Base-by-base conservation (phyloP, 139 green algal species). In the Chlamydomonas incerta region DNA sequence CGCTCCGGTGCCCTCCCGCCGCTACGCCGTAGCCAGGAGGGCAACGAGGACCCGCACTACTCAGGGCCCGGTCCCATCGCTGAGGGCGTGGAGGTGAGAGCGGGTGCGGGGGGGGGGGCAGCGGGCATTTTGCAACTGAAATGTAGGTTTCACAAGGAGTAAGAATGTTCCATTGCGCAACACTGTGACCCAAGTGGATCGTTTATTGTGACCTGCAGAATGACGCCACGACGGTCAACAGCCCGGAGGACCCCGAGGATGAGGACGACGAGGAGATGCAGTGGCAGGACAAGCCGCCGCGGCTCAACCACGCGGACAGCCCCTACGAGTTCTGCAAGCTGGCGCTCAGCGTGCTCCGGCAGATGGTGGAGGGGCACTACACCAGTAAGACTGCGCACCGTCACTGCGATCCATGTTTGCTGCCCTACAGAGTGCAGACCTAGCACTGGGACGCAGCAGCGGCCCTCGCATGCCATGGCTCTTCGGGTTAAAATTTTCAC, bases 281-380 rank as follows among this genome's bases (percentile, higher is more conserved):
- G 37, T 87, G 55, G 69, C 69, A 87, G 74, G 35, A 80, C 26
- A 70, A 69, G 57, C 34, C 34, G n/a, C 41, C 65, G 14, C 15
- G 21, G 63, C 87, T 90, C 17, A 90, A 88, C 58, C 35, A 58
- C 13, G 87, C 80, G 31, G 72, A 80, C 66, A 67, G 80, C 55
- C n/a, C 68, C 29, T 69, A 79, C 65, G 65, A 70, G 46, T 88
- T 80, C 65, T 74, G 13, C 55, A 20, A 17, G 26, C 72, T 82
- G 70, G 55, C 76, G 57, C 83, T 88, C 57, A 15, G 34, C 31
- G 72, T 74, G 62, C 67, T 87, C 18, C 35, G 72, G 83, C 70
- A 63, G 41, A 87, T 87, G 77, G 79, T 77, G 60, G 85, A 89
- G 41, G 85, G 85, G 9, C 77, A 87, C 58, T 55, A 75, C 77